phyloP scores from a whole-genome alignment of 768 basidiomycete species.

The Hericium erinaceus region DNA sequence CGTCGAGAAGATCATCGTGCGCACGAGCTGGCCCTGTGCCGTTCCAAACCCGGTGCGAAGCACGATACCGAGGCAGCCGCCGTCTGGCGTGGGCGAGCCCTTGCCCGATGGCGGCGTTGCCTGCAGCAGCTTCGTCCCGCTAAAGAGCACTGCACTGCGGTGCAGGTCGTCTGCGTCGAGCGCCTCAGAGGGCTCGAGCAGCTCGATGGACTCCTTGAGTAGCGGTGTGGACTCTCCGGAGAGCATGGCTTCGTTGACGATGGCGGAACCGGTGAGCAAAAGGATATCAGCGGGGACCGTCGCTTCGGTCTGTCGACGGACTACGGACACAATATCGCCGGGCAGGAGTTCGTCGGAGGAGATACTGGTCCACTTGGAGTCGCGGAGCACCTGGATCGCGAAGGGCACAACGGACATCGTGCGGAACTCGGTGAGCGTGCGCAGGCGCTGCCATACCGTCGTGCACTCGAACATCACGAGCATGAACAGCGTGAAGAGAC shows the following conservation, averaged over 20 bases:
- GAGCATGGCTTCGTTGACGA: conserved; percentile 99
- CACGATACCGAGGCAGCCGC: conserved; percentile 87
- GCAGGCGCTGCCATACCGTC: conserved; percentile 97
- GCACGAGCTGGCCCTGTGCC: conserved; percentile 91
- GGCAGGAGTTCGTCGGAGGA: conserved; percentile 86
- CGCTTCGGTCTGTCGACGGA: conserved; percentile 68
- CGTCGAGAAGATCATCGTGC: conserved; percentile 98
- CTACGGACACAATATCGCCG: conserved; percentile 82
- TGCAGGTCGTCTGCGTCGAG: conserved; percentile 84
- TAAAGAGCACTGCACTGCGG: conserved; percentile 84
- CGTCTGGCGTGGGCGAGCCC: conserved; percentile 71
- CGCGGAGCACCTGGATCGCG: conserved; percentile 72
- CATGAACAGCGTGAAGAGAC: conserved; percentile 97
- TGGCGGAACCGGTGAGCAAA: conserved; percentile 84
- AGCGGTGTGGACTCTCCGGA: conserved; percentile 97
- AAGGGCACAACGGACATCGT: conserved; percentile 95
- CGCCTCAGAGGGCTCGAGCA: conserved; percentile 62
- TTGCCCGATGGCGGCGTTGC: conserved; percentile 33
- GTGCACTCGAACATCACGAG: conserved; percentile 97
- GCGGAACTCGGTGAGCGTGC: conserved; percentile 89
- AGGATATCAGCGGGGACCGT: conserved; percentile 90
- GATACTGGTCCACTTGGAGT: conserved; percentile 69
- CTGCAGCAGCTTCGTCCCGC: conserved; percentile 95
- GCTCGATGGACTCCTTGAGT: conserved; percentile 88
- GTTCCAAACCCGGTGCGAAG: conserved; percentile 96